Conservation (phyloP, 257 asterid species). For the Solanum medicagineum region DNA sequence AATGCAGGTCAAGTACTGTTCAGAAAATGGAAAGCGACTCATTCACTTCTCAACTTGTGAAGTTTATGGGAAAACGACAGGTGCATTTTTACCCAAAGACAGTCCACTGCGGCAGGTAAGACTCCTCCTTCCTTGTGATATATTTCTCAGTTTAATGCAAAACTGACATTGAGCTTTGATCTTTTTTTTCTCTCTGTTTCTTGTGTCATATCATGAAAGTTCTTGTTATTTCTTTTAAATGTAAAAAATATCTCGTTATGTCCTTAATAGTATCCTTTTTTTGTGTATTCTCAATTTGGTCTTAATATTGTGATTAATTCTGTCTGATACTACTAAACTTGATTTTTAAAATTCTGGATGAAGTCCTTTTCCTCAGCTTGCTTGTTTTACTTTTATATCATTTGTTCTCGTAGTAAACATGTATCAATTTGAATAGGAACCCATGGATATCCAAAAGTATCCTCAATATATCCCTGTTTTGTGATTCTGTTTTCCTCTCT, state of each 20-base stretch:
- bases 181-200: neutral
- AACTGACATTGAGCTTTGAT: neutral
- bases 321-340: neutral
- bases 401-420: neutral
- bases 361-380: neutral
- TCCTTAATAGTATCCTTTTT: neutral
- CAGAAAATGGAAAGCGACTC: slow-evolving; percentile 77
- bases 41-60: slow-evolving; percentile 94
- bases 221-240: neutral
- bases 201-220: neutral
- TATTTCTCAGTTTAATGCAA: neutral
- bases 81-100: slow-evolving; percentile 67
- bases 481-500: neutral
- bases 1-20: slow-evolving; percentile 76
- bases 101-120: slow-evolving; percentile 73
- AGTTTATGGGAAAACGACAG: slow-evolving; percentile 80
- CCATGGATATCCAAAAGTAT: neutral
- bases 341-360: neutral
- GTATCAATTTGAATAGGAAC: neutral
- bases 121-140: neutral
- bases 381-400: neutral
- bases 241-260: neutral
- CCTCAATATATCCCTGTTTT: neutral
- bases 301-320: neutral
- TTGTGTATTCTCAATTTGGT: neutral